These are phyloP conservation scores for Hymenoscyphus repandus DNA, from an alignment of 2,329 filamentous ascomycete species.

Conservation along the genomic window DNA sequence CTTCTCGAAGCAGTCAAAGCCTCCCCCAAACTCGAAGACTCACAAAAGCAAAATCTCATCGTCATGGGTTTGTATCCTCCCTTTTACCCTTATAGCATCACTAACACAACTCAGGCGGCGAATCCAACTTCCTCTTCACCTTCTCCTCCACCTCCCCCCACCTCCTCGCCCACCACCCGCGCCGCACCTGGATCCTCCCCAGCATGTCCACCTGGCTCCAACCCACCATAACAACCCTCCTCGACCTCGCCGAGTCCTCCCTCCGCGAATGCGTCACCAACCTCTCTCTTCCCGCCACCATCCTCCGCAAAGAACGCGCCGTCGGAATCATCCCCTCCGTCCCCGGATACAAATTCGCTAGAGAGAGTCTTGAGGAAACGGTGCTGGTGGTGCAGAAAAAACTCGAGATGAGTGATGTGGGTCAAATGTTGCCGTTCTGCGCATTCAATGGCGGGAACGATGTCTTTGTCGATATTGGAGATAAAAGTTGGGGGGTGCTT, in stretches of 20 bases:
- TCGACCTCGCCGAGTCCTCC: slow-evolving; percentile 83
- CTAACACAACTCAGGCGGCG: slow-evolving; percentile 52
- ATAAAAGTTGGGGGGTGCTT: slow-evolving; percentile 93
- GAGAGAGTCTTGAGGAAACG: slow-evolving; percentile 91
- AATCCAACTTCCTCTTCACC: slow-evolving; percentile 91
- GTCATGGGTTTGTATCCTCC: slow-evolving; percentile 59
- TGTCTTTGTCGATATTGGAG: slow-evolving; percentile 97
- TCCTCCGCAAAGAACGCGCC: slow-evolving; percentile 84
- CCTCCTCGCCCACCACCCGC: slow-evolving; percentile 63
- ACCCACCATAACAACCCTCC: slow-evolving; percentile 68
- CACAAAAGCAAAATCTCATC: slow-evolving; percentile 73
- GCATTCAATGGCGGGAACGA: slow-evolving; percentile 98
- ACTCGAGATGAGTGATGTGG: slow-evolving; percentile 72
- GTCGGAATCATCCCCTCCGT: slow-evolving; percentile 70
- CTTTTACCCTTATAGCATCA: not conserved
- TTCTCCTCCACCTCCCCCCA: slow-evolving; percentile 61
- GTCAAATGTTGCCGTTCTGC: slow-evolving; percentile 74
- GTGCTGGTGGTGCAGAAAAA: slow-evolving; percentile 92
- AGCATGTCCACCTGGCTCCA: slow-evolving; percentile 77
- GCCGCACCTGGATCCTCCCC: slow-evolving; percentile 66
- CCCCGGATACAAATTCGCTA: slow-evolving; percentile 62
- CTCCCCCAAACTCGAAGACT: slow-evolving; percentile 52
- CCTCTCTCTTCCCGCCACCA: slow-evolving; percentile 70
- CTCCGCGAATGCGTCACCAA: slow-evolving; percentile 75
- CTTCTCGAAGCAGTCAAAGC: slow-evolving; percentile 72